These are phyloP conservation scores for Oldenlandia corymbosa DNA, from an alignment of 257 asterid genomes.

Conservation along the genomic window DNA sequence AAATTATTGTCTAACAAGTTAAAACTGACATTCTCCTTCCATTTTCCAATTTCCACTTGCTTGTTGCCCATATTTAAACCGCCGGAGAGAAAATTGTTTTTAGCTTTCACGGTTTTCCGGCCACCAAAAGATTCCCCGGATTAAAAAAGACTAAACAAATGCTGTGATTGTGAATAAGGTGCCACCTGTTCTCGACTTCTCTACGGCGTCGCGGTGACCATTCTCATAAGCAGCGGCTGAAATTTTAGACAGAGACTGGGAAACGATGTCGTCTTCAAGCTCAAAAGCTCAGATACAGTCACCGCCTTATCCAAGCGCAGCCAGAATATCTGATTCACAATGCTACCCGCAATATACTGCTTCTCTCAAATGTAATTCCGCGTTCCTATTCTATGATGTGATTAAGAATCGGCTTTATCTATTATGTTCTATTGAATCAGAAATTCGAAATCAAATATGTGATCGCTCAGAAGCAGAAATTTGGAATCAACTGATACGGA, in stretches of 20 bases:
- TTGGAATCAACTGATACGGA: not conserved
- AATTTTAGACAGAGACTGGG: not conserved
- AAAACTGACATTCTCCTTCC: too few relatives aligned
- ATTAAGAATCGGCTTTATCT: not conserved
- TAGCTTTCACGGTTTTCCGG: too few relatives aligned
- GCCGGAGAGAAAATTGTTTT: too few relatives aligned
- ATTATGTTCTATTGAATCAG: not conserved
- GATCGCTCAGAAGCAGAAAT: not conserved
- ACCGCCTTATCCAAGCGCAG: conserved; percentile 61
- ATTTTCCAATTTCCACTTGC: too few relatives aligned
- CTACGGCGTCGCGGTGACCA: not conserved
- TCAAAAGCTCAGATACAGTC: conserved; percentile 32
- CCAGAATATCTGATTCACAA: conserved; percentile 67
- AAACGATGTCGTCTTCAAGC: conserved; percentile 49
- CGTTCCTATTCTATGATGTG: too few relatives aligned
- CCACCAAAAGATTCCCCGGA: too few relatives aligned
- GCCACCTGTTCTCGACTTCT: too few relatives aligned
- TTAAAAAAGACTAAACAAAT: too few relatives aligned
- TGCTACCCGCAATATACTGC: conserved; percentile 81
- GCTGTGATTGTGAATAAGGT: too few relatives aligned
- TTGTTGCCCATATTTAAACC: too few relatives aligned
- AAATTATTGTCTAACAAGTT: too few relatives aligned
- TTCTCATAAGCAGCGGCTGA: not conserved
- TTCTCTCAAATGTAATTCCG: conserved; percentile 72
- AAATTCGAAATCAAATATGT: not conserved